Evolutionary conservation across 1,284 basidiomycete species (phyloP).

Genomic region (Ganoderma multipileum): DNA sequence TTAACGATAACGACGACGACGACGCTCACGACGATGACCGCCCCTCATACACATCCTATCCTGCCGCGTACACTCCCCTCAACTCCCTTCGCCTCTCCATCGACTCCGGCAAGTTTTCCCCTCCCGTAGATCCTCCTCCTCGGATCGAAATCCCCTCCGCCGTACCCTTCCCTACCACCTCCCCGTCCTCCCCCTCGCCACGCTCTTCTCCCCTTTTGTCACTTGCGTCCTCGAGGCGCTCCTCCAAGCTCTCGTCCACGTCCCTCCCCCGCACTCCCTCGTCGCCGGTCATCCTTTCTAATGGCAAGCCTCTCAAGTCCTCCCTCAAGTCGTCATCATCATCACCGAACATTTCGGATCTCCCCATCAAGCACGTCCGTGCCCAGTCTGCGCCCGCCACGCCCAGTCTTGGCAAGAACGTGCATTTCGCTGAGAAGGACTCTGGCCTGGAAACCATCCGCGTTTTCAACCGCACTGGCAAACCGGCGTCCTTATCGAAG

Average conservation of each 20-base stretch:
- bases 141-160: slow-evolving; percentile 38
- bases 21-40: slow-evolving; percentile 32
- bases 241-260: slow-evolving; percentile 27
- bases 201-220: slow-evolving; percentile 32
- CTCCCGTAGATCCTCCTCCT: slow-evolving; percentile 34
- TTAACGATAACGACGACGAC: slow-evolving; percentile 42
- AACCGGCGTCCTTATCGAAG: slow-evolving; percentile 73
- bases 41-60: slow-evolving; percentile 27
- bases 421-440: slow-evolving; percentile 82
- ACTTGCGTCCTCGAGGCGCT: slow-evolving; percentile 18
- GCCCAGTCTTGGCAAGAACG: slow-evolving; percentile 79
- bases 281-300: slow-evolving; percentile 67
- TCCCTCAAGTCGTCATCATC: slow-evolving; percentile 81
- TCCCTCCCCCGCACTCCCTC: slow-evolving; percentile 39
- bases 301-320: slow-evolving; percentile 90
- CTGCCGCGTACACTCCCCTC: slow-evolving; percentile 24
- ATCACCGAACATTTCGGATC: slow-evolving; percentile 55
- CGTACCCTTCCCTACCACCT: slow-evolving; percentile 46
- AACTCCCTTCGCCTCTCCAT: slow-evolving; percentile 37
- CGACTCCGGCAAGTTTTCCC: slow-evolving; percentile 42
- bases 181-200: slow-evolving; percentile 33
- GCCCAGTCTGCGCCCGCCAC: slow-evolving; percentile 74
- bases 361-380: slow-evolving; percentile 55
- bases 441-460: slow-evolving; percentile 83
- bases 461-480: slow-evolving; percentile 83